These are phyloP conservation scores for Ustilago bromivora DNA, from an alignment of 1,284 basidiomycete species.

Conservation along the genomic window DNA sequence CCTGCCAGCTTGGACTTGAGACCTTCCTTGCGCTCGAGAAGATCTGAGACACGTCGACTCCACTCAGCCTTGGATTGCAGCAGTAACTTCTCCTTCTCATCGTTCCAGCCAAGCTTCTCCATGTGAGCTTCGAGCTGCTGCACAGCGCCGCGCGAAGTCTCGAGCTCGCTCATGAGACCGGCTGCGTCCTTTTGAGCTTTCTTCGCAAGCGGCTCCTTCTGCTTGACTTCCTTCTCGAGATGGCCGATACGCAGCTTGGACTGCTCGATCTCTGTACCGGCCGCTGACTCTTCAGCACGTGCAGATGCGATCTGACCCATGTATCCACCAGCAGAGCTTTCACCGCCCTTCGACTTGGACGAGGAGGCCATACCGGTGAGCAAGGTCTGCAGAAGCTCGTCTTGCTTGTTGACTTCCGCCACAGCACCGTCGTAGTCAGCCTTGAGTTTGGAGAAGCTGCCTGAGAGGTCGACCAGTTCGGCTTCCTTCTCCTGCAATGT, in stretches of 20 bases:
- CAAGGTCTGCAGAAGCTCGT: slow-evolving; percentile 94
- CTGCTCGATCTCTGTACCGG: slow-evolving; percentile 87
- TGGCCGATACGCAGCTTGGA: slow-evolving; percentile 82
- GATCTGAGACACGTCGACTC: slow-evolving; percentile 74
- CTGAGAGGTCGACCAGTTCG: slow-evolving; percentile 37
- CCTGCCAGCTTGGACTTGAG: slow-evolving; percentile 79
- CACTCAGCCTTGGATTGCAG: slow-evolving; percentile 76
- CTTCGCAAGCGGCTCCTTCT: slow-evolving; percentile 83
- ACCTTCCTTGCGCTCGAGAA: slow-evolving; percentile 79
- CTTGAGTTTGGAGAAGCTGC: slow-evolving; percentile 71
- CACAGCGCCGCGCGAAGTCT: slow-evolving; percentile 70
- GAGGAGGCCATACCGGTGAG: slow-evolving; percentile 85
- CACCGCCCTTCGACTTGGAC: slow-evolving; percentile 74
- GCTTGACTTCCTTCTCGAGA: slow-evolving; percentile 83
- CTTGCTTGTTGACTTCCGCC: slow-evolving; percentile 79
- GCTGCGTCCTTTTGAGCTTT: slow-evolving; percentile 86
- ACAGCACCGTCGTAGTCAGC: slow-evolving; percentile 77
- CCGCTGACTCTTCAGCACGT: slow-evolving; percentile 80
- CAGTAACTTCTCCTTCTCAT: slow-evolving; percentile 79
- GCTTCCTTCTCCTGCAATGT: slow-evolving; percentile 71
- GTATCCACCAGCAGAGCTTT: slow-evolving; percentile 83
- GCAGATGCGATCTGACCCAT: slow-evolving; percentile 96
- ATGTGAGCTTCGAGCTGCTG: slow-evolving; percentile 72
- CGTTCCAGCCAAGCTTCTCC: slow-evolving; percentile 80
- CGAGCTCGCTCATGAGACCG: slow-evolving; percentile 76